These are phyloP conservation scores for Microglena sp. DNA, from an alignment of 139 green algal species.

Conservation along the genomic window DNA sequence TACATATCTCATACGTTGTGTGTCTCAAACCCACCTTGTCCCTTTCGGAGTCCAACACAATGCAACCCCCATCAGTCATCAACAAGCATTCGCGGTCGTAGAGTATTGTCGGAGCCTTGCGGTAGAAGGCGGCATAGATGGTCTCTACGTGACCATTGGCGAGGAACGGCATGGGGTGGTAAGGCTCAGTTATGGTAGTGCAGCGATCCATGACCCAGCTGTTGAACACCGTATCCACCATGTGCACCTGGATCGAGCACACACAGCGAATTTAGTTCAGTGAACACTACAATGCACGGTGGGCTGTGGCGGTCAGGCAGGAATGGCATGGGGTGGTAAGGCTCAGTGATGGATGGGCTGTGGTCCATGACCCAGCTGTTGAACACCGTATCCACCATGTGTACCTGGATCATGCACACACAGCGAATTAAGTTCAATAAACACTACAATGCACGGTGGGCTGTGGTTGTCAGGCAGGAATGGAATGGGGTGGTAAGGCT, in stretches of 20 bases:
- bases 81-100: not conserved
- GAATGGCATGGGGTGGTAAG: not conserved
- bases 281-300: no score
- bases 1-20: no score
- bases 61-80: not conserved
- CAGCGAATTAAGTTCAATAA: no score
- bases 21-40: no score
- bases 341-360: not conserved
- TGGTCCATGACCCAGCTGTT: conserved; percentile 2
- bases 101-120: conserved; percentile 18
- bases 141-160: conserved; percentile 66
- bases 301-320: conserved; percentile 13
- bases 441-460: no score
- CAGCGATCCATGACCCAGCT: conserved; percentile 1
- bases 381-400: not conserved
- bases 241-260: no score
- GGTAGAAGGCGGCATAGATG: conserved; percentile 72
- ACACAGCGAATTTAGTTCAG: no score
- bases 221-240: conserved; percentile 1
- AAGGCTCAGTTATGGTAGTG: not conserved
- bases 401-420: no score
- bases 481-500: not conserved
- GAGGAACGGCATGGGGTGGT: not conserved
- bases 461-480: conserved; percentile 9
- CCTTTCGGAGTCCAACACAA: not conserved